Conservation (phyloP, 495 filamentous ascomycete species). For the Aspergillus hancockii region DNA sequence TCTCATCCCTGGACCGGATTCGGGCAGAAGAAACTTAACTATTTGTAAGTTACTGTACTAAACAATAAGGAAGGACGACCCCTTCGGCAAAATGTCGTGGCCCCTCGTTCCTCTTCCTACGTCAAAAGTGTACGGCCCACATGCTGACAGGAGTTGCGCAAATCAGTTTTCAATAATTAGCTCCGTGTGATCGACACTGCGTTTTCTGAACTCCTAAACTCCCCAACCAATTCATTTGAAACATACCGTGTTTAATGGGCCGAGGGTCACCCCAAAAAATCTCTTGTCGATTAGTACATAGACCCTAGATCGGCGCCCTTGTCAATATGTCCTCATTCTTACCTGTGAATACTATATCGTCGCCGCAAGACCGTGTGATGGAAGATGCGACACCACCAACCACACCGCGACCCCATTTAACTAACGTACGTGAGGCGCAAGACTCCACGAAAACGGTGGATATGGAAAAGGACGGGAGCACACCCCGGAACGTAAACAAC, state of each 20-base stretch:
- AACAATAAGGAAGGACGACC: constrained; percentile 5
- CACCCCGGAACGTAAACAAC: constrained; percentile 30
- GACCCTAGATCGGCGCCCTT: constrained; percentile 11
- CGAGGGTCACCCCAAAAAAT: constrained; percentile 11
- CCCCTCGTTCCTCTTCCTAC: constrained; percentile 1
- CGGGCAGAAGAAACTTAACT: background rate
- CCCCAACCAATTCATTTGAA: constrained; percentile 14
- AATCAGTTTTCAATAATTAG: constrained; percentile 22
- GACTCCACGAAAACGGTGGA: constrained; percentile 32
- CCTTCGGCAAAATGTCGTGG: background rate
- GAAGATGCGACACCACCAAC: constrained; percentile 62
- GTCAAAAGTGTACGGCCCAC: constrained; percentile 17
- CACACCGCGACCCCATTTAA: constrained; percentile 58
- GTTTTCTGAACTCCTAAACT: constrained; percentile 14
- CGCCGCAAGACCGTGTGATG: constrained; percentile 51
- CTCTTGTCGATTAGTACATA: constrained; percentile 23
- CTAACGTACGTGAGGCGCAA: constrained; percentile 37
- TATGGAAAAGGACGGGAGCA: constrained; percentile 25
- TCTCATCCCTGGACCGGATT: constrained; percentile 5
- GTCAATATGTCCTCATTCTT: constrained; percentile 63
- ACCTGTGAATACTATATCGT: constrained; percentile 73
- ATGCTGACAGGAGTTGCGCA: constrained; percentile 29
- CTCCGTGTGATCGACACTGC: constrained; percentile 21
- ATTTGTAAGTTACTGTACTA: background rate
- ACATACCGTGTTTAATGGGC: constrained; percentile 14